Evolutionary conservation across 2,329 filamentous ascomycete genomes (phyloP), one percentile per base, ranked within the genome.

Genomic region (Diaporthe sp.): DNA sequence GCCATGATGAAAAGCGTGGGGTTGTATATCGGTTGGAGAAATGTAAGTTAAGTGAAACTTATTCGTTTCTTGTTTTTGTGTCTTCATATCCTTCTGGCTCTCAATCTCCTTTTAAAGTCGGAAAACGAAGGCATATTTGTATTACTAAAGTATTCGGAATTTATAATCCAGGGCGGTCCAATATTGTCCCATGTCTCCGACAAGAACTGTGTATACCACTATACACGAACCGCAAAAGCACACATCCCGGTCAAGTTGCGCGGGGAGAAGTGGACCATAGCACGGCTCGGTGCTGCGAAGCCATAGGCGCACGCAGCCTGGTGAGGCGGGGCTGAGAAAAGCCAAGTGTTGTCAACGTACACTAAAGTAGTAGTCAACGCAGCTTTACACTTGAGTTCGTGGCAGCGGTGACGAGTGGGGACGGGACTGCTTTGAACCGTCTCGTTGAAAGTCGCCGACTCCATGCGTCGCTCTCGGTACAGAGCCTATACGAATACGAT

Each of bases 141-240:
- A 58, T 58, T 34, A 58, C 12, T 58, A 58, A 58, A 5, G 31
- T 4, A 12, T 4, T 37, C 17, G 15, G 28, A 22, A 58, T 31
- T 49, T 28, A 22, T 65, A 49, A 49, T 65, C 25, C 9, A 15
- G 9, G 3, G 6, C 61, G 60, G 60, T 22, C 39, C n/a, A 46
- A 65, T 49, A 8, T 65, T 65, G 3, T 42, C 15, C 61, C 61
- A 65, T 65, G 60, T 49, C 61, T 49, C 61, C 61, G 42, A 49
- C 6, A 12, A 22, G 12, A 25, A 22, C 55, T 22, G 25, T 34
- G 28, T 25, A 7, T n/a, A 3, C 34, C 10, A 34, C n/a, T 39
- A 31, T 4, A 44, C 19, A 3, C 39, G 39, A 15, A n/a, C 31
- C 4, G 28, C n/a, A 31, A 62, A n/a, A 62, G 39, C 39, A 28